phyloP scores from a whole-genome alignment of 768 basidiomycete species.

The Pleurotus giganteus region DNA sequence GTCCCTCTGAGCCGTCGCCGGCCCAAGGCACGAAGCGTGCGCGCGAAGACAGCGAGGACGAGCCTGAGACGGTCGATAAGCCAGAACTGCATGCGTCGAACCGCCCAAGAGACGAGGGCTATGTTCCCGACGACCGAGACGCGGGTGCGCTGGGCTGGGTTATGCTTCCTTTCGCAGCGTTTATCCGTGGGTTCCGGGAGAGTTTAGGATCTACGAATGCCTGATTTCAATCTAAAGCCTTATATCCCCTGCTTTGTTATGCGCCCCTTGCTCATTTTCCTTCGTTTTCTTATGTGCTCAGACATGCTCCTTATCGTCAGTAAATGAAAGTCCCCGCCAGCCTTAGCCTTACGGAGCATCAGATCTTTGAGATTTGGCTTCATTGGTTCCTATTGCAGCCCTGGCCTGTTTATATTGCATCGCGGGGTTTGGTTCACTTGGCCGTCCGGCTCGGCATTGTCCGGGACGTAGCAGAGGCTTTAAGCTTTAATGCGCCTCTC shows the following conservation, averaged over 20 bases:
- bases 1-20: constrained; percentile 15
- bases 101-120: constrained; percentile 50
- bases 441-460: constrained; percentile 8
- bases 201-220: constrained; percentile 31
- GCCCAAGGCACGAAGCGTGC: constrained; percentile 43
- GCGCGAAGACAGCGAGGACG: constrained; percentile 40
- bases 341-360: constrained; percentile 5
- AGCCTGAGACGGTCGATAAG: constrained; percentile 21
- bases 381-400: constrained; percentile 7
- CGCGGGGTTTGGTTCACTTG: constrained; percentile 6
- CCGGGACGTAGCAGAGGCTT: constrained; percentile 7
- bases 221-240: not conserved
- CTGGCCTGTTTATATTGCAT: not conserved
- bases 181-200: constrained; percentile 68
- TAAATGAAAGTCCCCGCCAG: not conserved
- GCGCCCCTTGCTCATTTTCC: not conserved
- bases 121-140: constrained; percentile 42
- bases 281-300: not conserved
- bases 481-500: constrained; percentile 17
- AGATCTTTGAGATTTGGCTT: constrained; percentile 9
- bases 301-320: not conserved
- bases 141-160: constrained; percentile 54
- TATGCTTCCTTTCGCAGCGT: constrained; percentile 59
- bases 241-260: too few relatives aligned
- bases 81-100: constrained; percentile 42